A percentile compares a stretch with the other conserved stretches of the same genome.
These are phyloP conservation scores for Psilocybe cubensis DNA, from an alignment of 768 basidiomycete genomes.

Conservation along the genomic window DNA sequence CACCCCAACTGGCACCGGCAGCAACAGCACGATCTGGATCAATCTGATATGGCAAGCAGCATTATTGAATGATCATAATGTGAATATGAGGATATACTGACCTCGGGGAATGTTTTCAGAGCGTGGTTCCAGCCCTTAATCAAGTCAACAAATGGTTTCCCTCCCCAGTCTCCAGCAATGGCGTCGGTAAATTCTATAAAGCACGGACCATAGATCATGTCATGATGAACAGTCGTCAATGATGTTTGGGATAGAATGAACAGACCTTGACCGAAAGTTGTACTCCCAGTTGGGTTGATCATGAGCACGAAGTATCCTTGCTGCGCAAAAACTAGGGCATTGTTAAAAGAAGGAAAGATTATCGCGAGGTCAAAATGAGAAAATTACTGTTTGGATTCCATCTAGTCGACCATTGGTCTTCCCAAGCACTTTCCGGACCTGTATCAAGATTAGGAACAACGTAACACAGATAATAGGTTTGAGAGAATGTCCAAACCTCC, in stretches of 20 bases:
- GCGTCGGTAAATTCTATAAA: slow-evolving; percentile 75
- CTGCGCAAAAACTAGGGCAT: slow-evolving; percentile 83
- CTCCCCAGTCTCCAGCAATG: slow-evolving; percentile 83
- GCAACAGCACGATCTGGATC: slow-evolving; percentile 72
- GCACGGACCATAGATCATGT: neutral
- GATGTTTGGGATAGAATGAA: neutral
- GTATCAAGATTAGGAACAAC: neutral
- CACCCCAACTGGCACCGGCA: slow-evolving; percentile 86
- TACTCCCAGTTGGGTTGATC: slow-evolving; percentile 94
- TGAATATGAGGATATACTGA: slow-evolving; percentile 24
- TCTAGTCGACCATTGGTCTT: slow-evolving; percentile 87
- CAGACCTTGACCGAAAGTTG: slow-evolving; percentile 87
- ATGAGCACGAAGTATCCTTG: slow-evolving; percentile 89
- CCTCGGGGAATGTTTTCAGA: slow-evolving; percentile 71
- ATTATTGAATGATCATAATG: neutral
- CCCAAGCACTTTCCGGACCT: slow-evolving; percentile 86
- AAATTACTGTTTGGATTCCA: slow-evolving; percentile 86
- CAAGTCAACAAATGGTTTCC: slow-evolving; percentile 82
- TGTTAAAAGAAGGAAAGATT: no score
- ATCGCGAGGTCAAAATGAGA: no score
- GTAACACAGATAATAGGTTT: neutral
- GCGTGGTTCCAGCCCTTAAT: slow-evolving; percentile 75
- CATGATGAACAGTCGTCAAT: neutral
- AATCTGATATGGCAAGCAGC: slow-evolving; percentile 44
- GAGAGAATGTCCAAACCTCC: slow-evolving; percentile 49